phyloP scores from a whole-genome alignment of 768 basidiomycete genomes.

The Hericium rajendrae region DNA sequence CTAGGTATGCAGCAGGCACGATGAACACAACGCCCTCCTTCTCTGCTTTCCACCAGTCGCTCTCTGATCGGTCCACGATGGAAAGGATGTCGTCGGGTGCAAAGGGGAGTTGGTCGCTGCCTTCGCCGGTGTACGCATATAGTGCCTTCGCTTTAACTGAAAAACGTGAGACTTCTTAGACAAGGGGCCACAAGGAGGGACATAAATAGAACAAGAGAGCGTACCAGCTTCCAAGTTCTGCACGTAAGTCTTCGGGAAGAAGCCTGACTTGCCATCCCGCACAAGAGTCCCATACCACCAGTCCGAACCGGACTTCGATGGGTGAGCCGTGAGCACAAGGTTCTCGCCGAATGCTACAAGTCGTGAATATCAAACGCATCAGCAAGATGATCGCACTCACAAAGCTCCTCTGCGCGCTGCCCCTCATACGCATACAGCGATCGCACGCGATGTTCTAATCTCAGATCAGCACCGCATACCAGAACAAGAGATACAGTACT shows the following conservation, averaged over 20 bases:
- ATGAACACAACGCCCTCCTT: conserved; percentile 77
- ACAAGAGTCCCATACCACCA: conserved; percentile 88
- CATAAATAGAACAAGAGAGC: conserved; percentile 19
- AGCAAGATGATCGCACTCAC: conserved; percentile 34
- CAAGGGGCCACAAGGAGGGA: not conserved
- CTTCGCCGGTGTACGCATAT: conserved; percentile 64
- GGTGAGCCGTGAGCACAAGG: conserved; percentile 66
- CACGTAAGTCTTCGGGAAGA: conserved; percentile 89
- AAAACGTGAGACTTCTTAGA: not conserved
- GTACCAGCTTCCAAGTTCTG: conserved; percentile 59
- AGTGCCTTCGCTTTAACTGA: conserved; percentile 67
- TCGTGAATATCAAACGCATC: not conserved
- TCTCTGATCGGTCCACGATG: conserved; percentile 76
- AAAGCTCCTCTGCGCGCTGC: conserved; percentile 81
- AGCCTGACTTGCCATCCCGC: conserved; percentile 59
- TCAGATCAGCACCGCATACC: not conserved
- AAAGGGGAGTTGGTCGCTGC: conserved; percentile 79
- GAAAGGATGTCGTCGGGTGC: conserved; percentile 67
- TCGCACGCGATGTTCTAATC: conserved; percentile 61
- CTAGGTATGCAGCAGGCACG: conserved; percentile 88
- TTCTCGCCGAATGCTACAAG: conserved; percentile 70
- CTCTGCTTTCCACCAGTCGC: conserved; percentile 96
- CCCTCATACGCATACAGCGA: conserved; percentile 80
- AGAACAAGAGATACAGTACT: conserved; percentile 15
- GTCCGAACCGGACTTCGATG: conserved; percentile 75